Evolutionary conservation across 805 yeast genomes (phyloP).

Genomic region (Kluyveromyces nonfermentans): DNA sequence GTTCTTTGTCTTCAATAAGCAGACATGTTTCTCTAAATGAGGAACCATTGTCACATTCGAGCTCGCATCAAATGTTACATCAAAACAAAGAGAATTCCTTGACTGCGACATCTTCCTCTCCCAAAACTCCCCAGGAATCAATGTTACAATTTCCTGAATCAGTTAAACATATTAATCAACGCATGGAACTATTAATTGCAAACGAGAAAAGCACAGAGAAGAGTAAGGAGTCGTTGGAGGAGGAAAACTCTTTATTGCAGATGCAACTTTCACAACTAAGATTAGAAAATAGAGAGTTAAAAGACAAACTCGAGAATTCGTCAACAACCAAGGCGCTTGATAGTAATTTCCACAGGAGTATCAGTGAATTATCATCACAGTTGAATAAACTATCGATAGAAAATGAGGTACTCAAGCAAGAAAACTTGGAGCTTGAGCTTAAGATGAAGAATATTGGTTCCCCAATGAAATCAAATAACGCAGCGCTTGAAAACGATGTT

Average conservation of each 20-base stretch:
- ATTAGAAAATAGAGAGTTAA: constrained; percentile 14
- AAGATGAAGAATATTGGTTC: constrained; percentile 21
- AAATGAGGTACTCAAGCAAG: constrained; percentile 30
- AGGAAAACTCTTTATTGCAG: constrained; percentile 18
- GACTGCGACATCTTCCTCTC: background rate
- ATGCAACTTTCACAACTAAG: constrained; percentile 22
- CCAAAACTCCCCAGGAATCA: background rate
- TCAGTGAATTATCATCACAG: constrained; percentile 17
- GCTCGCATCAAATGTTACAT: background rate
- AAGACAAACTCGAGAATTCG: constrained; percentile 7
- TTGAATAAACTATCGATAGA: constrained; percentile 22
- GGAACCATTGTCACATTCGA: constrained; percentile 2
- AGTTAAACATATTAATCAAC: constrained; percentile 28
- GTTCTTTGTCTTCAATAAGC: background rate
- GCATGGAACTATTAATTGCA: constrained; percentile 34
- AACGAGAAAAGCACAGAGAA: constrained; percentile 44
- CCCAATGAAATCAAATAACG: background rate
- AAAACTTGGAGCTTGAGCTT: constrained; percentile 40
- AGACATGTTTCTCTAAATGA: background rate
- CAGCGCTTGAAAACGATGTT: constrained; percentile 10
- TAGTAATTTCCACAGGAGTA: constrained; percentile 17
- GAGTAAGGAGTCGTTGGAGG: constrained; percentile 33
- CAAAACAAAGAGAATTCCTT: background rate
- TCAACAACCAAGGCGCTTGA: constrained; percentile 8
- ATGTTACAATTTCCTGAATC: constrained; percentile 18